Evolutionary conservation across 257 asterid species (phyloP).

Genomic region (Solanum pennellii): DNA sequence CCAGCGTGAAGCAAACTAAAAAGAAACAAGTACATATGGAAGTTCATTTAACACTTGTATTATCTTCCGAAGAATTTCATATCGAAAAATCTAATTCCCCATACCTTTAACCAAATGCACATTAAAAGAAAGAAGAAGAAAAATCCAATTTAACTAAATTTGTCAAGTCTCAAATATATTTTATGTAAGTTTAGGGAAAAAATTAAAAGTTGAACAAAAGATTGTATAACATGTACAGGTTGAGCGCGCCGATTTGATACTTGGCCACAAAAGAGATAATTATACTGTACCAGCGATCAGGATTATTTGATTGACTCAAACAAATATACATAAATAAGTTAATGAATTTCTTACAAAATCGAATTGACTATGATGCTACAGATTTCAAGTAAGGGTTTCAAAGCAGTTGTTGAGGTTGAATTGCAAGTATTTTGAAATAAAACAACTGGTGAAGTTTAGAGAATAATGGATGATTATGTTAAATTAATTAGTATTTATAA

Average conservation of each 20-base stretch:
- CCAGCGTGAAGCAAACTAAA: neutral
- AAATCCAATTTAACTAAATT: neutral
- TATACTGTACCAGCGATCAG: neutral
- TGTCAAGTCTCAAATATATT: neutral
- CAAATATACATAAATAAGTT: too few relatives aligned
- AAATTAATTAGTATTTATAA: neutral
- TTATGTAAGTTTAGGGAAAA: neutral
- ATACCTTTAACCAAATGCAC: neutral
- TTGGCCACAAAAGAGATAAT: neutral
- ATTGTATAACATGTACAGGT: neutral
- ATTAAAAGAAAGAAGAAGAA: neutral
- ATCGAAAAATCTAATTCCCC: too few relatives aligned
- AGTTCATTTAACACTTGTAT: neutral
- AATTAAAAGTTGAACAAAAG: neutral
- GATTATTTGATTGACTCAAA: neutral
- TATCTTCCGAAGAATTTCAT: too few relatives aligned
- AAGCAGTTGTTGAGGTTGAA: neutral
- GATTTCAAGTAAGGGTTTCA: neutral
- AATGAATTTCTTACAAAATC: neutral
- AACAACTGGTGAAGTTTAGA: neutral
- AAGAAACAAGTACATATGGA: too few relatives aligned
- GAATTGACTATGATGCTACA: neutral
- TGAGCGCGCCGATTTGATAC: neutral
- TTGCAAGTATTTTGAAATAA: neutral
- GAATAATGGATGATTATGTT: neutral